Evolutionary conservation across 352 stramenopile genomes (phyloP).

Genomic region (Ophiocytium majus): DNA sequence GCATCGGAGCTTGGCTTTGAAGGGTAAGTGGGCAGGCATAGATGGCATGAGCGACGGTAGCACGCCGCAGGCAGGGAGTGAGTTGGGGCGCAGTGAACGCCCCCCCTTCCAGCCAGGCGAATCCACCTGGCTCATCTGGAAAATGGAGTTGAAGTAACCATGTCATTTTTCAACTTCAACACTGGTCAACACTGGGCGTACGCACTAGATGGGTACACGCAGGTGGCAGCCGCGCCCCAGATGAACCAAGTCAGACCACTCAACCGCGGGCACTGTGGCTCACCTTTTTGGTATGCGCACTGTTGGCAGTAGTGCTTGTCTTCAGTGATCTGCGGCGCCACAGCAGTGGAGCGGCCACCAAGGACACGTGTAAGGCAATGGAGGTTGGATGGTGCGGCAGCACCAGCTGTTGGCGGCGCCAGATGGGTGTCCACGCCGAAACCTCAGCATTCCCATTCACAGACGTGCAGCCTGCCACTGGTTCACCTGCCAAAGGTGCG

Average conservation of each 20-base stretch:
- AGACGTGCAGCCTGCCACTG: too few relatives aligned
- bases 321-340: neutral
- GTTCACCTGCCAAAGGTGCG: too few relatives aligned
- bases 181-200: neutral
- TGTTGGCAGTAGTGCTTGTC: slow-evolving; percentile 25
- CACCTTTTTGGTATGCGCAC: slow-evolving; percentile 25
- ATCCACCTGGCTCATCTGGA: too few relatives aligned
- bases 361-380: too few relatives aligned
- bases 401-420: too few relatives aligned
- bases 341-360: too few relatives aligned
- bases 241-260: slow-evolving; percentile 14
- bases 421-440: too few relatives aligned
- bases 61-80: neutral
- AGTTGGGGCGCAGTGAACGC: neutral
- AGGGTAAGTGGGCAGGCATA: neutral
- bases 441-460: too few relatives aligned
- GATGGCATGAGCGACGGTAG: neutral
- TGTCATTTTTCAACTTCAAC: neutral
- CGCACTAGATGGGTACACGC: neutral
- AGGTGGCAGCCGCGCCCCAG: too few relatives aligned
- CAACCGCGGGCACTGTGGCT: neutral
- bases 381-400: too few relatives aligned
- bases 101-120: neutral
- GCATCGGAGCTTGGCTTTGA: neutral
- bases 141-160: neutral